These are phyloP conservation scores for Kurtzmaniella natalensis DNA, from an alignment of 1,139 yeast genomes.

Conservation along the genomic window DNA sequence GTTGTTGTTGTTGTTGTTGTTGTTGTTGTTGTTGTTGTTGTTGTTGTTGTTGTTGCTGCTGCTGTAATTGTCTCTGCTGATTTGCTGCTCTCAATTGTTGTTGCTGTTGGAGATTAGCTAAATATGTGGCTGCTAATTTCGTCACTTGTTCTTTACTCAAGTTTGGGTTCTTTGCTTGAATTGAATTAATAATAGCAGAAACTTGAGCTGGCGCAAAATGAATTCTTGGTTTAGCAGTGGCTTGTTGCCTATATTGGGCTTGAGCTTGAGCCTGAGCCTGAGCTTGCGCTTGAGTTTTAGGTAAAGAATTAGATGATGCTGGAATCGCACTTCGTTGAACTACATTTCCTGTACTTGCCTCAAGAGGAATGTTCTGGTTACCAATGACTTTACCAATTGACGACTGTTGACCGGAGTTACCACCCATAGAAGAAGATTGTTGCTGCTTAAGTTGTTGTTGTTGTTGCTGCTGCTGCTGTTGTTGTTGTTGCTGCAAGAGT, in stretches of 20 bases:
- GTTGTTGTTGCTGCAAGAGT: conserved; percentile 41
- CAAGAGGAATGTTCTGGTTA: conserved; percentile 2
- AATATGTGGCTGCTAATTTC: conserved; percentile 64
- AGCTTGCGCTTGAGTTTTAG: too few species aligned
- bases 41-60: conserved; percentile 13
- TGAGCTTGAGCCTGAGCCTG: not conserved
- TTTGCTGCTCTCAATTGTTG: conserved; percentile 30
- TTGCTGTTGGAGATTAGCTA: conserved; percentile 56
- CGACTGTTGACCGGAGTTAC: conserved; percentile 6
- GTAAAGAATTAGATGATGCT: not conserved
- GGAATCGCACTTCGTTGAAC: not conserved
- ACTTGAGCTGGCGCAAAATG: conserved; percentile 62
- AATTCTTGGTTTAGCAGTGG: conserved; percentile 30
- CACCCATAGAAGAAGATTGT: conserved; percentile 1
- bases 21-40: conserved; percentile 18
- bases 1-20: conserved; percentile 13
- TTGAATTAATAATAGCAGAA: conserved; percentile 63
- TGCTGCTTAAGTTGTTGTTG: conserved; percentile 8
- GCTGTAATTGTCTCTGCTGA: conserved; percentile 10
- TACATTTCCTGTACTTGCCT: not conserved
- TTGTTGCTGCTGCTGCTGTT: conserved; percentile 9
- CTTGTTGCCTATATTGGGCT: conserved; percentile 10
- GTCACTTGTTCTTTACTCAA: conserved; percentile 70
- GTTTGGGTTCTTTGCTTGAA: conserved; percentile 65
- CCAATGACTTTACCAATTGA: not conserved